Evolutionary conservation across 2,329 filamentous ascomycete species (phyloP).

Genomic region (Apiospora arundinis): DNA sequence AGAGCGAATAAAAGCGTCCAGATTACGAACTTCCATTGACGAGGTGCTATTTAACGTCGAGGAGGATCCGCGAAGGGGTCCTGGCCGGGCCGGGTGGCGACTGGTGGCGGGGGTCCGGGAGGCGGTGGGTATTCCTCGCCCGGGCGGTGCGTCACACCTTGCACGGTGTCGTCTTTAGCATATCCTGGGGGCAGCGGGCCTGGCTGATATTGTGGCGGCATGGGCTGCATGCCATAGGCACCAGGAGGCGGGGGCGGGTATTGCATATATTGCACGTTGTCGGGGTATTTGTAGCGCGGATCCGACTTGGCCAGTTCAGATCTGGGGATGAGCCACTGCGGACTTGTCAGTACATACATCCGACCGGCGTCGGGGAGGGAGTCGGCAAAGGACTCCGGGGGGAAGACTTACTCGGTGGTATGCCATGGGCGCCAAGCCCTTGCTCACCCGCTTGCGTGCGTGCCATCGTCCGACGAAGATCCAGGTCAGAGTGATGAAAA

Average conservation of each 20-base stretch:
- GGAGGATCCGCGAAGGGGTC: conserved; percentile 26
- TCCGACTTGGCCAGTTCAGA: conserved; percentile 53
- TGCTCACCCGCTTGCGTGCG: conserved; percentile 69
- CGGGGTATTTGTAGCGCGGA: conserved; percentile 55
- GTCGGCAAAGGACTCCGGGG: conserved; percentile 1
- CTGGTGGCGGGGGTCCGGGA: conserved; percentile 54
- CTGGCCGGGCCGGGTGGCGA: conserved; percentile 35
- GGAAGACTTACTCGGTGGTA: conserved; percentile 70
- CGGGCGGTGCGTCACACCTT: conserved; percentile 42
- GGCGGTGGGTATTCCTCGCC: conserved; percentile 51
- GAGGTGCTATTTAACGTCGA: neutral
- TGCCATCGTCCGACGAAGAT: conserved; percentile 74
- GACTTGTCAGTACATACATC: conserved; percentile 8
- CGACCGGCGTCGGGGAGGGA: too few relatives aligned
- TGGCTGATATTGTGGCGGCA: conserved; percentile 64
- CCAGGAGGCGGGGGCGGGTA: conserved; percentile 43
- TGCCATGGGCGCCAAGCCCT: conserved; percentile 67
- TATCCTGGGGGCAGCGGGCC: conserved; percentile 59
- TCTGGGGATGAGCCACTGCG: conserved; percentile 59
- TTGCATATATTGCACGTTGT: conserved; percentile 47
- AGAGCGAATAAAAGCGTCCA: neutral
- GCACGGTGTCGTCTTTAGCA: conserved; percentile 52
- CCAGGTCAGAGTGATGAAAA: conserved; percentile 64
- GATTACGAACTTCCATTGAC: neutral
- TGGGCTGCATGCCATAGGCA: conserved; percentile 57